Conservation (phyloP, 192 early-diverging fungal genomes). For the Fimicolochytrium jonesii region DNA sequence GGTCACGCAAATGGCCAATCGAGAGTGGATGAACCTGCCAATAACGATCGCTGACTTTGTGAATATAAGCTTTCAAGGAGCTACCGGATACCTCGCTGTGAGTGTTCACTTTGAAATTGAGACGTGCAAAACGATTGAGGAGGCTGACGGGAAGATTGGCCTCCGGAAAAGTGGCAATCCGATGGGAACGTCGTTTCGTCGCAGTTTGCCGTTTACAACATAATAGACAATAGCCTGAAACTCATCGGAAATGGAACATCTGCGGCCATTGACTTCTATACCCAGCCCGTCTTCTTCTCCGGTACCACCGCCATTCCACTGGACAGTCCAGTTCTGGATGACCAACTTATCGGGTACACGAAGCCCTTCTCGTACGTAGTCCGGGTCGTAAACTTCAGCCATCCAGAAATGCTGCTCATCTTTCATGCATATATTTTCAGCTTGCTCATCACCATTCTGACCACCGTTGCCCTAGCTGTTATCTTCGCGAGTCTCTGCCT, state of each 20-base stretch:
- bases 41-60: constrained; percentile 5
- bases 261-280: background rate
- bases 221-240: background rate
- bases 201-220: background rate
- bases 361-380: too few species aligned
- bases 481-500: background rate
- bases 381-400: too few species aligned
- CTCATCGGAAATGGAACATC: background rate
- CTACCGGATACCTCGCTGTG: background rate
- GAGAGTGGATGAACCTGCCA: constrained; percentile 6
- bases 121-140: too few species aligned
- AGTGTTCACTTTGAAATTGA: too few species aligned
- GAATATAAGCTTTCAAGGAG: background rate
- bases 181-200: background rate
- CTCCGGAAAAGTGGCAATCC: background rate
- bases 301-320: background rate
- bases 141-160: too few species aligned
- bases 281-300: background rate
- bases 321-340: too few species aligned
- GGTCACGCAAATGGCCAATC: background rate
- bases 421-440: too few species aligned
- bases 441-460: background rate
- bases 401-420: too few species aligned
- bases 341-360: too few species aligned
- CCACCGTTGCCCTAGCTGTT: background rate